Evolutionary conservation across 768 basidiomycete genomes (phyloP).

Genomic region (Tricholoma furcatifolium): DNA sequence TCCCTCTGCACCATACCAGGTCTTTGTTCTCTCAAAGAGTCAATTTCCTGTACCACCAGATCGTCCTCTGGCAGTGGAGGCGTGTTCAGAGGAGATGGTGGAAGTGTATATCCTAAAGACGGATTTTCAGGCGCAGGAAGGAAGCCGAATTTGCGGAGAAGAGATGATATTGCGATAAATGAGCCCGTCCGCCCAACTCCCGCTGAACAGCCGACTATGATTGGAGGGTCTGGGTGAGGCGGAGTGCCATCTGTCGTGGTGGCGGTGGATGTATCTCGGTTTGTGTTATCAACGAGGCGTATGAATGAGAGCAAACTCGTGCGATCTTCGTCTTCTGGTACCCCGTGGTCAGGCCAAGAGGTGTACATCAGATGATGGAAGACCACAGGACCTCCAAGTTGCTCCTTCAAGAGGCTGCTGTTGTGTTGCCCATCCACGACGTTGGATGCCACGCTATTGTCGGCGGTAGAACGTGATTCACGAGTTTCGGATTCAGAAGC

Average conservation of each 20-base stretch:
- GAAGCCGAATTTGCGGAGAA: constrained; percentile 62
- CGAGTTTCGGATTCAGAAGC: constrained; percentile 8
- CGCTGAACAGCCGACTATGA: constrained; percentile 83
- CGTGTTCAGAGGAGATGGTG: constrained; percentile 56
- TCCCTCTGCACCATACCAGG: constrained; percentile 78
- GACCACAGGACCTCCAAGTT: constrained; percentile 38
- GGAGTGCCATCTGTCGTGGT: constrained; percentile 21
- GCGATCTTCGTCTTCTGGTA: constrained; percentile 63
- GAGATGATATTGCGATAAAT: constrained; percentile 77
- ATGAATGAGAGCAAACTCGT: constrained; percentile 61
- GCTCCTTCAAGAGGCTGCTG: constrained; percentile 16
- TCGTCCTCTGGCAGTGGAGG: constrained; percentile 54
- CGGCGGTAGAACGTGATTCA: constrained; percentile 7
- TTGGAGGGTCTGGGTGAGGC: constrained; percentile 65
- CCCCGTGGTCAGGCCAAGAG: constrained; percentile 85
- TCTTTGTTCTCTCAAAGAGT: constrained; percentile 76
- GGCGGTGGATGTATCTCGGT: constrained; percentile 43
- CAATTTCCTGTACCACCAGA: constrained; percentile 67
- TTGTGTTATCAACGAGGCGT: constrained; percentile 60
- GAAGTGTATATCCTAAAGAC: constrained; percentile 31
- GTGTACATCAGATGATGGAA: constrained; percentile 74
- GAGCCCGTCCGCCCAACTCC: constrained; percentile 87
- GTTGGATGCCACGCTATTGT: constrained; percentile 3
- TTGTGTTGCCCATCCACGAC: constrained; percentile 10
- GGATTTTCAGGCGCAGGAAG: constrained; percentile 34